Base-by-base conservation (phyloP, 805 yeast genomes). In the Starmerella bombicola region DNA sequence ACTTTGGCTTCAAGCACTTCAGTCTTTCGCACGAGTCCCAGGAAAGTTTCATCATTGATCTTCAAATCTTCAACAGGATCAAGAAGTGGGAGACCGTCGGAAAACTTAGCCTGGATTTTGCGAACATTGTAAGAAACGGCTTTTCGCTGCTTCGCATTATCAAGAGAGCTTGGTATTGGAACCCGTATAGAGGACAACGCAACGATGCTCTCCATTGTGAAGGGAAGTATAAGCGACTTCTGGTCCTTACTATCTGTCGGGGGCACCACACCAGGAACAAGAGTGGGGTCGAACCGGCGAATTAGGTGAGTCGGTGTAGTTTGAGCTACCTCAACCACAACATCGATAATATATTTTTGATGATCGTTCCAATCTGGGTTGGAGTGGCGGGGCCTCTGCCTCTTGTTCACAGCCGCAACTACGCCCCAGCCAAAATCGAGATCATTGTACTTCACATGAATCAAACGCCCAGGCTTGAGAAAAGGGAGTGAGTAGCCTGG, bases 361-460 rank as follows among this genome's bases (percentile, higher is more conserved):
- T 88, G 95, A 51, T 86, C 95, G 15, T 78, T 68, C 58, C 65
- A 83, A 2, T 64, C 65, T 41, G 72, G 75, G 9, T 70, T 71
- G 49, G 71, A 69, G 56, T 80, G 70, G 54, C 52, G 51, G 5
- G 63, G 58, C 33, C 48, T 45, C 35, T 63, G 61, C 57, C 97
- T 71, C 60, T 84, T 86, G 31, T 73, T 67, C 52, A 78, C 81
- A 35, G 76, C 74, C 9, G 81, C 75, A 10, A 86, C 91, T 56
- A 82, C 80, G 43, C 88, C 95, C 98, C 98, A 91, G n/a, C 95
- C 96, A 58, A 85, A 93, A 46, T 84, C 80, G 35, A 70, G 61
- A 5, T 64, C 65, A 12, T 47, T 48, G 37, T 86, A 68, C 40
- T 68, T 69, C 10, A 86, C 73, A 51, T 76, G 74, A 25, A 86